These are phyloP conservation scores for Penicillium italicum DNA, from an alignment of 2,329 filamentous ascomycete genomes.

Conservation along the genomic window DNA sequence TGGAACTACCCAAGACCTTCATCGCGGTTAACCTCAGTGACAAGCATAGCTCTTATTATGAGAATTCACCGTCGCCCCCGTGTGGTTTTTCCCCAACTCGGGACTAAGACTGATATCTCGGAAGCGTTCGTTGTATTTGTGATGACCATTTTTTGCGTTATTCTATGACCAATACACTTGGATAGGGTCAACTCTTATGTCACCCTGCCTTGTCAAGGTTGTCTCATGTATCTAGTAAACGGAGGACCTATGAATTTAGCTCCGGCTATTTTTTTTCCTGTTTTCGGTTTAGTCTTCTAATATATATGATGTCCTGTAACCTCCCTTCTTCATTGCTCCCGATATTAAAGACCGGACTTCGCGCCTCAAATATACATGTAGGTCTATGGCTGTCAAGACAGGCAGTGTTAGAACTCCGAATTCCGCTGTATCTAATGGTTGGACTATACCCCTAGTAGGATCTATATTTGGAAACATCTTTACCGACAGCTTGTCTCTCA, in stretches of 20 bases:
- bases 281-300: no score
- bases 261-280: no score
- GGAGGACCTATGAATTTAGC: not conserved
- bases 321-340: not conserved
- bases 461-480: no score
- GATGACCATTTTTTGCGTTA: not conserved
- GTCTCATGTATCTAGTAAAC: not conserved
- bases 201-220: not conserved
- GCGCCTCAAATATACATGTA: not conserved
- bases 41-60: slow-evolving; percentile 39
- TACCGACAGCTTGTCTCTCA: no score
- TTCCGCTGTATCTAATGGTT: no score
- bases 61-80: not conserved
- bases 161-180: not conserved
- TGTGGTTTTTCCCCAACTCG: not conserved
- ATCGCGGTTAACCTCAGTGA: slow-evolving; percentile 52
- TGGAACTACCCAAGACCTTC: slow-evolving; percentile 52
- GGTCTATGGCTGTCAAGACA: no score
- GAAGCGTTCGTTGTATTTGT: not conserved
- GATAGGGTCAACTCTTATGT: not conserved
- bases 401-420: no score
- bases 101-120: not conserved
- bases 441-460: no score
- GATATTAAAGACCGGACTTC: not conserved
- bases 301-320: no score